Conservation (phyloP, 768 basidiomycete genomes). For the Leccinum incarnatum region DNA sequence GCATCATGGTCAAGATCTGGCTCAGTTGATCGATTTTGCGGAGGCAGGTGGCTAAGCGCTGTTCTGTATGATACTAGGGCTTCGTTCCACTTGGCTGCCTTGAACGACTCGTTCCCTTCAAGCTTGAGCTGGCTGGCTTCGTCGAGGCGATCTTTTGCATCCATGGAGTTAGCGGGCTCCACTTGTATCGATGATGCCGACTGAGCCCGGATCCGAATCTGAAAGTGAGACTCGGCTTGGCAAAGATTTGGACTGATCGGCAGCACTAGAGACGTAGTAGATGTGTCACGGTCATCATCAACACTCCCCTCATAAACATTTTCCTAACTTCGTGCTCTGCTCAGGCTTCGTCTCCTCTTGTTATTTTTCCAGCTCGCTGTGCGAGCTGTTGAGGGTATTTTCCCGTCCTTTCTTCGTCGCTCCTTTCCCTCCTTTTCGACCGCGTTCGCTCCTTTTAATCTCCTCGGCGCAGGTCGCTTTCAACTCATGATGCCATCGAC, state of each 20-base stretch:
- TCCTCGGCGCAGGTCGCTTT: conserved; percentile 55
- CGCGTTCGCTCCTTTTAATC: conserved; percentile 28
- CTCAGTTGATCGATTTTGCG: conserved; percentile 29
- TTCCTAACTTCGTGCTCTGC: neutral
- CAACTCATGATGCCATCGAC: conserved; percentile 39
- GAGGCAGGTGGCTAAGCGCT: conserved; percentile 67
- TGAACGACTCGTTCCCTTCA: conserved; percentile 76
- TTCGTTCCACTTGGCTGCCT: conserved; percentile 59
- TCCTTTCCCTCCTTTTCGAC: conserved; percentile 8
- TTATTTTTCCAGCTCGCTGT: conserved; percentile 10
- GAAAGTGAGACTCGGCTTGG: neutral
- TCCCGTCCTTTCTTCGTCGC: neutral
- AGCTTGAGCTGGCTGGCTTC: conserved; percentile 64
- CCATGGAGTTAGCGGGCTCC: conserved; percentile 1
- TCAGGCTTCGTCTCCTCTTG: neutral
- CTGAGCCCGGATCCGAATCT: neutral
- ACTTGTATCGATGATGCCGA: neutral
- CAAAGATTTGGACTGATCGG: neutral
- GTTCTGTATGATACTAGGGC: conserved; percentile 69
- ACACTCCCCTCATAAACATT: neutral
- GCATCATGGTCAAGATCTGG: conserved; percentile 17
- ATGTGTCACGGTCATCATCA: neutral
- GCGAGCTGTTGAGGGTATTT: conserved; percentile 13
- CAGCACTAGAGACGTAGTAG: neutral
- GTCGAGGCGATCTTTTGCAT: conserved; percentile 41